A percentile compares a stretch with the other conserved stretches of the same genome.
Conservation (phyloP, 257 asterid species). For the Solanum acaule region DNA sequence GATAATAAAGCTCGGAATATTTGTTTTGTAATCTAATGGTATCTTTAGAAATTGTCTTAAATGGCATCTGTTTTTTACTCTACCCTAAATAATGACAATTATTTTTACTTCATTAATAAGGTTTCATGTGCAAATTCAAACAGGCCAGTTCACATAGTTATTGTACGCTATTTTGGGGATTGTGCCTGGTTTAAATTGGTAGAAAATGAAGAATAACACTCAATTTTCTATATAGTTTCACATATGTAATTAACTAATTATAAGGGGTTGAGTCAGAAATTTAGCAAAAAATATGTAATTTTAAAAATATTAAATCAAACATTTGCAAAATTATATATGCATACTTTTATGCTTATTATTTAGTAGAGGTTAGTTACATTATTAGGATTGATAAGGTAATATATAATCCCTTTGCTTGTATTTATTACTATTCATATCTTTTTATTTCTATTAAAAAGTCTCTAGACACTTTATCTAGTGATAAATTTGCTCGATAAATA, state of each 20-base stretch:
- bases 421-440: too few relatives aligned
- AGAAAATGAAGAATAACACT: background rate
- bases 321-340: too few relatives aligned
- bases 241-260: background rate
- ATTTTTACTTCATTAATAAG: background rate
- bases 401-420: too few relatives aligned
- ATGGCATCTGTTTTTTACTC: background rate
- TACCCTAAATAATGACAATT: background rate
- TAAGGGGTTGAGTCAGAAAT: too few relatives aligned
- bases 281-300: too few relatives aligned
- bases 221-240: too few relatives aligned
- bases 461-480: too few relatives aligned
- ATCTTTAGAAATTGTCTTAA: background rate
- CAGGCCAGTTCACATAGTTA: background rate
- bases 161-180: background rate
- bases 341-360: too few relatives aligned
- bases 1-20: background rate
- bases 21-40: background rate
- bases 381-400: too few relatives aligned
- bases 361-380: too few relatives aligned
- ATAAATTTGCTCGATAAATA: too few relatives aligned
- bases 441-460: accelerated
- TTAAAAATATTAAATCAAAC: too few relatives aligned
- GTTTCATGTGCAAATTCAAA: background rate
- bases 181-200: background rate